A percentile compares a stretch with the other conserved stretches of the same genome.
phyloP scores from a whole-genome alignment of 768 basidiomycete species.

The Peribolospora baueri region DNA sequence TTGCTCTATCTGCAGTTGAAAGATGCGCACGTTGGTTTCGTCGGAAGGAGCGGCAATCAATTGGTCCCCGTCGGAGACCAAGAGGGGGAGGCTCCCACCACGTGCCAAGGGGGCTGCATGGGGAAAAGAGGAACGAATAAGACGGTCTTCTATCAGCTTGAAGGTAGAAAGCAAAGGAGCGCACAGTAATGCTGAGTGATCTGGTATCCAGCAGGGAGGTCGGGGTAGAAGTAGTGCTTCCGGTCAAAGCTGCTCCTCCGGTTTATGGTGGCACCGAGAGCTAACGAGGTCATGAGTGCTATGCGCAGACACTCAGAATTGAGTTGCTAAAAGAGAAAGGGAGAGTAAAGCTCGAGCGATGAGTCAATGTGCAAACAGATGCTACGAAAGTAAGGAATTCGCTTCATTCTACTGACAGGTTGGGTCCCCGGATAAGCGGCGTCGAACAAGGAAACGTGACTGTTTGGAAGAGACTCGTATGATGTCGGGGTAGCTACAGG shows the following conservation, averaged over 20 bases:
- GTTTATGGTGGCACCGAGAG: constrained; percentile 27
- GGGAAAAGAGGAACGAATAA: background rate
- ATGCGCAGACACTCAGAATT: constrained; percentile 33
- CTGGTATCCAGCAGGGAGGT: constrained; percentile 82
- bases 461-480: constrained; percentile 39
- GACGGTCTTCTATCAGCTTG: background rate
- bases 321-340: constrained; percentile 8
- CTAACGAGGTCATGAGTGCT: constrained; percentile 55
- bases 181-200: constrained; percentile 86
- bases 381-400: background rate
- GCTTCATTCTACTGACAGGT: constrained; percentile 33
- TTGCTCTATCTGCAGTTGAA: constrained; percentile 92
- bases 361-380: background rate
- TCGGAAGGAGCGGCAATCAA: constrained; percentile 13
- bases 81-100: constrained; percentile 33
- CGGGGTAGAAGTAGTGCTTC: constrained; percentile 95
- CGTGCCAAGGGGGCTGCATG: constrained; percentile 49
- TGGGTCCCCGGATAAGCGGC: constrained; percentile 82
- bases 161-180: constrained; percentile 1
- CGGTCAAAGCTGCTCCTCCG: constrained; percentile 49
- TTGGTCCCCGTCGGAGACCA: constrained; percentile 2
- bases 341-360: background rate
- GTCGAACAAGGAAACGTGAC: constrained; percentile 49
- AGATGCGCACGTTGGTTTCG: constrained; percentile 41
- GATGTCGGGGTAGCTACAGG: constrained; percentile 24